These are phyloP conservation scores for Rubroboletus pulcherrimus DNA, from an alignment of 768 basidiomycete species.

Conservation along the genomic window DNA sequence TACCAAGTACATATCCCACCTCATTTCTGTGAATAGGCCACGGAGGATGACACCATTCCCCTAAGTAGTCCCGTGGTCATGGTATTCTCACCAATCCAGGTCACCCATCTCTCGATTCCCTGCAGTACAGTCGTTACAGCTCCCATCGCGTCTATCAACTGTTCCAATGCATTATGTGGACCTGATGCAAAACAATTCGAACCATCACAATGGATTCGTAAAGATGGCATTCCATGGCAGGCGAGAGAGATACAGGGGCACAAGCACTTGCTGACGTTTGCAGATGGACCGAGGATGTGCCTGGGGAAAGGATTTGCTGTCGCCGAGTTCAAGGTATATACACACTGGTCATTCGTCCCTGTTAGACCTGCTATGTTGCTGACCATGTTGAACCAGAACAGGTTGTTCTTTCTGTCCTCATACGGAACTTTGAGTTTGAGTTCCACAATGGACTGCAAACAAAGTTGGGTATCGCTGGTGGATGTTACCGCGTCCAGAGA, in stretches of 20 bases:
- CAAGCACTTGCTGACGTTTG: conserved; percentile 28
- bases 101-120: conserved; percentile 40
- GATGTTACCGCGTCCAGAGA: conserved; percentile 37
- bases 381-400: neutral
- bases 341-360: neutral
- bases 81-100: conserved; percentile 30
- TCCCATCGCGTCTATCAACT: conserved; percentile 47
- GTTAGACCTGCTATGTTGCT: too few relatives aligned
- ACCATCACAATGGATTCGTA: too few relatives aligned
- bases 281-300: conserved; percentile 29
- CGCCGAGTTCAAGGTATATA: conserved; percentile 25
- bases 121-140: conserved; percentile 45
- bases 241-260: conserved; percentile 39
- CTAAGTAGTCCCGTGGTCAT: conserved; percentile 44
- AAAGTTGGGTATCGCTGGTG: conserved; percentile 19
- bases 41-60: conserved; percentile 55
- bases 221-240: conserved; percentile 21
- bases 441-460: conserved; percentile 38
- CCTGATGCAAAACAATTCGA: conserved; percentile 52
- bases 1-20: neutral
- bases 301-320: conserved; percentile 31
- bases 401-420: conserved; percentile 24
- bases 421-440: conserved; percentile 35
- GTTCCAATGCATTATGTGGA: conserved; percentile 57
- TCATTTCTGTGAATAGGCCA: conserved; percentile 34